Base-by-base conservation (phyloP, 306 rosid genomes). In the Vicia faba region DNA sequence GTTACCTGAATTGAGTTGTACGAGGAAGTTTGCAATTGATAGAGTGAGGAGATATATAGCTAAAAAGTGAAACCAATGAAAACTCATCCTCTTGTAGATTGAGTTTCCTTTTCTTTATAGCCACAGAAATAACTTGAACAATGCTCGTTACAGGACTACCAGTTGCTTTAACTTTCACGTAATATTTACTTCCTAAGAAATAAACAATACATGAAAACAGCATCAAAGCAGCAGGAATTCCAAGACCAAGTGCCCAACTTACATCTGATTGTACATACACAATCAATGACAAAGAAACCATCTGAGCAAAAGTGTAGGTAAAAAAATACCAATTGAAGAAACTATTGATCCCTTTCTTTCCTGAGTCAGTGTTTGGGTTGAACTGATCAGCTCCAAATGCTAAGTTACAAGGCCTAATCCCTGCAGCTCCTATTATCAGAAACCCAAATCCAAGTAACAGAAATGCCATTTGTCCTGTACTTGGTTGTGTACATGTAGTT, bases 331-430 rank as follows among this genome's bases (percentile, higher is more conserved):
- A 92, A 77, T 92, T 92, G 89, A 92, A 87, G 84, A 92, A 92
- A 71, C 96, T 89, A 20, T 86, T 86, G 41, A 92, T 80, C 12
- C 96, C 98, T 28, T 73, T 85, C 69, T 86, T 89, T 5, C 98
- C 96, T 8, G 95, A 68, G 11, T 89, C 96, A 4, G 96, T 86
- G 0, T 80, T 84, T 7, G 91, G 96, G 55, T 92, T 74, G 79
- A 87, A 92, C 71, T 92, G 98, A 77, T 92, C 98, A 2, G 84
- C 96, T 40, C 98, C 98, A 64, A 89, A 92, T 13, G 96, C 96
- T 54, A 92, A 73, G 82, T 89, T 92, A 76, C 98, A 92, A 0
- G 98, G 98, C 43, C 98, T 29, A 41, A 92, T 76, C 36, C 96
- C 95, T 9, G 87, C 96, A 25, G 96, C 95, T 78, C 96, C 98